Percentiles rank a stretch among this genome's conserved stretches.
These are phyloP conservation scores for Irpex sp. DNA, from an alignment of 1,284 basidiomycete genomes.

Conservation along the genomic window DNA sequence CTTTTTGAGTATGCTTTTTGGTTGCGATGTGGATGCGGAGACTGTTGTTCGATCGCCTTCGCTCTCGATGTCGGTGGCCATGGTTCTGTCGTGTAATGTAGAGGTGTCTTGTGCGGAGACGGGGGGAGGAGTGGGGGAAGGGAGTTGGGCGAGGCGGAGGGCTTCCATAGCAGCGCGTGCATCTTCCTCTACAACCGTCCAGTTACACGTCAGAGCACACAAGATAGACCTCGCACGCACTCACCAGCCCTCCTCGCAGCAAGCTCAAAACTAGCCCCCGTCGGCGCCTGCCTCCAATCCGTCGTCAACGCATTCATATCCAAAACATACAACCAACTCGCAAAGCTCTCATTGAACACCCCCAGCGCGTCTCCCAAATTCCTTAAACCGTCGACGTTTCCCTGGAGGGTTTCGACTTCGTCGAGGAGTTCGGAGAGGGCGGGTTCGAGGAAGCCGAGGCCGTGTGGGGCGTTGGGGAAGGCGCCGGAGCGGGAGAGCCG, in stretches of 20 bases:
- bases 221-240: too few species aligned
- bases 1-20: constrained; percentile 39
- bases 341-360: constrained; percentile 90
- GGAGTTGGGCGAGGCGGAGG: constrained; percentile 19
- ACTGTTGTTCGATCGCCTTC: too few species aligned
- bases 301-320: constrained; percentile 93
- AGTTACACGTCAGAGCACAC: too few species aligned
- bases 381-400: constrained; percentile 70
- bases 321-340: constrained; percentile 87
- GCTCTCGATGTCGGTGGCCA: too few species aligned
- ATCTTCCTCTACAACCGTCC: constrained; percentile 25
- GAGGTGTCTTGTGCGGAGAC: constrained; percentile 23
- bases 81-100: too few species aligned
- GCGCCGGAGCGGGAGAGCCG: constrained; percentile 72
- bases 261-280: constrained; percentile 52
- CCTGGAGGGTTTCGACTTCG: constrained; percentile 76
- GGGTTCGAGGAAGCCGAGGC: constrained; percentile 81
- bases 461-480: constrained; percentile 70
- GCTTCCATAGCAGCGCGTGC: constrained; percentile 25
- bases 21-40: too few species aligned
- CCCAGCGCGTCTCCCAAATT: constrained; percentile 71
- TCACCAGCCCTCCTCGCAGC: constrained; percentile 47
- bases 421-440: constrained; percentile 84
- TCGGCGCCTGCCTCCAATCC: constrained; percentile 84
- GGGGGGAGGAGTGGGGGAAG: constrained; percentile 11